Conservation (phyloP, 495 filamentous ascomycete species). For the Sphaerosporella brunnea region DNA sequence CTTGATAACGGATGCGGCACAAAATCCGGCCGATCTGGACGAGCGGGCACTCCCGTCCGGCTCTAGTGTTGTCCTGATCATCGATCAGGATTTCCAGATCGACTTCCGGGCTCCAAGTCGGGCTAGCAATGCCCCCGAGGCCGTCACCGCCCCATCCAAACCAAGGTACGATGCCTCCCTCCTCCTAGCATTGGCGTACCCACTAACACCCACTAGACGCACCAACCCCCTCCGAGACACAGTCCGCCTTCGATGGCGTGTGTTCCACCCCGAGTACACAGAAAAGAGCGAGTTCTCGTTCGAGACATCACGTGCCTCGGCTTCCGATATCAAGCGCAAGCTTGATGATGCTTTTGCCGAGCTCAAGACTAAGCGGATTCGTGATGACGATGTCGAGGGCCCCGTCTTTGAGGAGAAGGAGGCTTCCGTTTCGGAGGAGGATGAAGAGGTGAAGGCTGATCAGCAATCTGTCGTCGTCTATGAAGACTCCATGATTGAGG, state of each 20-base stretch:
- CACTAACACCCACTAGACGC: neutral
- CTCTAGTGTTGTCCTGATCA: conserved; percentile 5
- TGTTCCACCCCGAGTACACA: conserved; percentile 6
- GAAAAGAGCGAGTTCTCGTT: conserved; percentile 6
- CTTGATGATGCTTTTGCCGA: neutral
- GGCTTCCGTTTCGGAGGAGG: too few relatives aligned
- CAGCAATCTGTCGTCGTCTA: too few relatives aligned
- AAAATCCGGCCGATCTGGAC: neutral
- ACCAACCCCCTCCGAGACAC: conserved; percentile 1
- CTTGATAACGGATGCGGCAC: neutral
- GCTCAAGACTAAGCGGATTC: conserved; percentile 1
- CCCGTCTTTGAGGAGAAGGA: conserved; percentile 3
- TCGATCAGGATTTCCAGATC: neutral
- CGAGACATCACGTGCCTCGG: neutral
- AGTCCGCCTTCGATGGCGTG: conserved; percentile 2
- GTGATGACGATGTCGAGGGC: conserved; percentile 2
- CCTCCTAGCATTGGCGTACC: neutral
- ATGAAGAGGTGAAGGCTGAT: too few relatives aligned
- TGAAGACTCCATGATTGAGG: too few relatives aligned
- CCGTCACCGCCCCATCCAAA: neutral
- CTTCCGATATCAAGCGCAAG: neutral
- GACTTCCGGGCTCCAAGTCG: neutral
- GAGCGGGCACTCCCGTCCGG: conserved; percentile 2
- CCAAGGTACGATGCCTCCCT: neutral
- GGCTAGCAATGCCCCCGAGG: neutral